These are phyloP conservation scores for Dillenia turbinata DNA, from an alignment of 164 flowering plant species.

Conservation along the genomic window DNA sequence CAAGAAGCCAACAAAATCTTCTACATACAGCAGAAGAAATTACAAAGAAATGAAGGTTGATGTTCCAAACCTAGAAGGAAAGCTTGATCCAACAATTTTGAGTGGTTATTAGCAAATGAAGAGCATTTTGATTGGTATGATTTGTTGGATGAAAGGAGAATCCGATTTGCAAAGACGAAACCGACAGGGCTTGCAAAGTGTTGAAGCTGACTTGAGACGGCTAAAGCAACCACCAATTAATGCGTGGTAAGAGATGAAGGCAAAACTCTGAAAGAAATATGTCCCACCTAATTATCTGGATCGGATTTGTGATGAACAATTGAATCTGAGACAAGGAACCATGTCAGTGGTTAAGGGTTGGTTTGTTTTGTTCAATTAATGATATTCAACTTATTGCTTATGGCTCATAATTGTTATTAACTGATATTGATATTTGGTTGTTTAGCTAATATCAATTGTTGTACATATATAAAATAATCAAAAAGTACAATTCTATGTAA, in stretches of 20 bases:
- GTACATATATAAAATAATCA: too few relatives aligned
- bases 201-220: neutral
- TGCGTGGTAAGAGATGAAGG: constrained; percentile 1
- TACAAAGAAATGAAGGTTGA: constrained; percentile 1
- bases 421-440: too few relatives aligned
- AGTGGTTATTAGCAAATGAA: neutral
- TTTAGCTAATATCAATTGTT: too few relatives aligned
- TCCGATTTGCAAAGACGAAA: neutral
- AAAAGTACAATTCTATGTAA: too few relatives aligned
- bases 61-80: neutral
- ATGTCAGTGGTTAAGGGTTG: neutral
- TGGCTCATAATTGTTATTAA: too few relatives aligned
- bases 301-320: neutral
- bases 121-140: constrained; percentile 2
- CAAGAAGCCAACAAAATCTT: neutral
- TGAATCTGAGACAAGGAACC: neutral
- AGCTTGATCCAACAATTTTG: neutral
- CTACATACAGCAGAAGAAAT: neutral
- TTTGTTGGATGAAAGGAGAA: neutral
- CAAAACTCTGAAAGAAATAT: neutral
- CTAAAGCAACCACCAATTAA: neutral
- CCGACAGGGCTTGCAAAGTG: constrained; percentile 2
- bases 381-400: too few relatives aligned
- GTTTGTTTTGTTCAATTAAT: too few relatives aligned
- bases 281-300: neutral